These are phyloP conservation scores for Atalantia buxifolia DNA, from an alignment of 345 rosid genomes.

Conservation along the genomic window DNA sequence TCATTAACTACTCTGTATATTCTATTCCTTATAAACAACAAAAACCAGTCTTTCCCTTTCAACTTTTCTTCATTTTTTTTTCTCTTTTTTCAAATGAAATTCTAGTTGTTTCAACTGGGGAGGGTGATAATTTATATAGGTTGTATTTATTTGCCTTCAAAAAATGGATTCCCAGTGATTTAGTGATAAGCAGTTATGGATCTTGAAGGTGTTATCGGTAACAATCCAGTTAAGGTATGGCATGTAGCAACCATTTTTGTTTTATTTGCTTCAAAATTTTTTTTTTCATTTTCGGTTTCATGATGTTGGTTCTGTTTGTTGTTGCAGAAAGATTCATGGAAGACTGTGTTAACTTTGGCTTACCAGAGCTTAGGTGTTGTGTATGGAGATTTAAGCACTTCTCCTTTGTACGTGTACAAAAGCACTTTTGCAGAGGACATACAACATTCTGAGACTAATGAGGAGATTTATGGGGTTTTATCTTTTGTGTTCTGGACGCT, in stretches of 20 bases:
- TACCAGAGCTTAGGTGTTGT: constrained; percentile 88
- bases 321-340: constrained; percentile 75
- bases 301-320: constrained; percentile 8
- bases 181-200: constrained; percentile 46
- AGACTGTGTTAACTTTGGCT: constrained; percentile 69
- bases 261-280: constrained; percentile 9
- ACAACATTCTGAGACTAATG: constrained; percentile 74
- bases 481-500: constrained; percentile 85
- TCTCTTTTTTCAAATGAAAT: not conserved
- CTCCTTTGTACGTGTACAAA: constrained; percentile 81
- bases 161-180: constrained; percentile 32
- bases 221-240: constrained; percentile 56
- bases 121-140: constrained; percentile 27
- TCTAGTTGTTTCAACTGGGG: constrained; percentile 31
- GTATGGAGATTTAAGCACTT: constrained; percentile 84
- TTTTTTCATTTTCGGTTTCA: not conserved
- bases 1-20: constrained; percentile 13
- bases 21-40: not conserved
- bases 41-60: not conserved
- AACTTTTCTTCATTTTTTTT: not conserved
- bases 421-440: constrained; percentile 89
- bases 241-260: constrained; percentile 2
- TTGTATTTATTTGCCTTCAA: constrained; percentile 16
- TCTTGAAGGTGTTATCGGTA: constrained; percentile 46
- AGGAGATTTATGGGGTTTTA: constrained; percentile 85